A percentile compares a stretch with the other conserved stretches of the same genome.
These are phyloP conservation scores for Mentha longifolia DNA, from an alignment of 257 asterid genomes.

Conservation along the genomic window DNA sequence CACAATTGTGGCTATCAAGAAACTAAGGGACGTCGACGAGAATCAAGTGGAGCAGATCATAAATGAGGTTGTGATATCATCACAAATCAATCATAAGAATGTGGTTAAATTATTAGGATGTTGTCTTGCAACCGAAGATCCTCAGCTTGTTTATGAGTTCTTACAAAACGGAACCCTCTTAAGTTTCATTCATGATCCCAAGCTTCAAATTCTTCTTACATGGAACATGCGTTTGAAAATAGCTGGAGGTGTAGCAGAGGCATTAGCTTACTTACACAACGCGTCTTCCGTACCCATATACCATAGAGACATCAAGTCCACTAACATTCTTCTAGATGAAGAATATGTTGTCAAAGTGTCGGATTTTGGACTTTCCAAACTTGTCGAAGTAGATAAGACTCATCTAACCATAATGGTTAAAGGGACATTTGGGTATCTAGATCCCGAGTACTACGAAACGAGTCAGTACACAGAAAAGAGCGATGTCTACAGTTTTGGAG, in stretches of 20 bases:
- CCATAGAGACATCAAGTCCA: slow-evolving; percentile 28
- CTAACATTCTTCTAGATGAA: too few species aligned
- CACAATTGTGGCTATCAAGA: too few species aligned
- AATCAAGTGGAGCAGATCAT: not conserved
- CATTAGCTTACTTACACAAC: slow-evolving; percentile 32
- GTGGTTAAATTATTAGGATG: slow-evolving; percentile 39
- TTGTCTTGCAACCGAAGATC: slow-evolving; percentile 26
- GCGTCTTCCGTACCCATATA: slow-evolving; percentile 32
- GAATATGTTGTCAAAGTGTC: too few species aligned
- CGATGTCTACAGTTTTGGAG: too few species aligned
- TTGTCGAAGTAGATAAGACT: slow-evolving; percentile 29
- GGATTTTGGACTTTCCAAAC: not conserved
- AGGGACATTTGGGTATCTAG: slow-evolving; percentile 41
- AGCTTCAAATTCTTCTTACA: not conserved
- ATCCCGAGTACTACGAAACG: not conserved
- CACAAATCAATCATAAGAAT: slow-evolving; percentile 36
- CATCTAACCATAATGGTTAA: slow-evolving; percentile 35
- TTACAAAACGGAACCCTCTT: slow-evolving; percentile 25
- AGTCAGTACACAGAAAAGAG: not conserved
- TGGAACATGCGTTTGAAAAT: slow-evolving; percentile 28
- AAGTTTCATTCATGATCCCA: slow-evolving; percentile 12
- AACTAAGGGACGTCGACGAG: too few species aligned
- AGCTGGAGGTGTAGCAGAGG: slow-evolving; percentile 1
- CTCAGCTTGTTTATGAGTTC: too few species aligned
- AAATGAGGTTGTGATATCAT: slow-evolving; percentile 36